Base-by-base conservation (phyloP, 768 basidiomycete species). In the Clavaria fumosa region DNA sequence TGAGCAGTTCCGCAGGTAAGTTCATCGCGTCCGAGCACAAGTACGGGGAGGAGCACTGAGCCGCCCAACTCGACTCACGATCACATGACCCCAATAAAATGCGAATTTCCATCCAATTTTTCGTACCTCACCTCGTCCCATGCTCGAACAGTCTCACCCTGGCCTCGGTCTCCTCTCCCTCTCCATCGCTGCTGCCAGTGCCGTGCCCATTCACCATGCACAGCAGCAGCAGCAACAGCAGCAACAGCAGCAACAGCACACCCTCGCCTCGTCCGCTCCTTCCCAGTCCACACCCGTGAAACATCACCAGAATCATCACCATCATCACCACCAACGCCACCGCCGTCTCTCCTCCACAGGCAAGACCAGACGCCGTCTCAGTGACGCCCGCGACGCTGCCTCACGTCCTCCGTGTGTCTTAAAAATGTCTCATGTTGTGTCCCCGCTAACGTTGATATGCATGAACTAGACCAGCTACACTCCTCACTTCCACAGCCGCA, bases 331-430 rank as follows among this genome's bases (percentile, higher is more conserved):
- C n/a, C 70, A 59, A 48, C 62, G 78, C 47, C 78, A 82, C 53
- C 72, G 82, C 37, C 65, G 81, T 12, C 58, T 82, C 14, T 74
- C 78, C 12, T 83, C 81, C 0, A 66, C 72, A 7, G 76, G 80
- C 14, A 73, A 79, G 55, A 63, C 70, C 18, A 71, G 73, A 50
- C 67, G 83, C 47, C 63, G 83, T 40, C 53, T 82, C 45, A 83
- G 79, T 54, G 83, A 85, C 53, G 82, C 81, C 18, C 63, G 78
- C 34, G 82, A 84, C 54, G 83, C 83, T 31, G 77, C 78, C 35
- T 64, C 63, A 39, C 65, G 83, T 35, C 78, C 78, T 37, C 70
- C 71, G 80, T 85, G 56, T 63, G 77, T 78, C 27, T n/a, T n/a
- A n/a, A n/a, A n/a, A n/a, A 31, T 28, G 24, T 23, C 38, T 23